phyloP scores from a whole-genome alignment of 2,329 filamentous ascomycete genomes.

The Penicillium sp. region DNA sequence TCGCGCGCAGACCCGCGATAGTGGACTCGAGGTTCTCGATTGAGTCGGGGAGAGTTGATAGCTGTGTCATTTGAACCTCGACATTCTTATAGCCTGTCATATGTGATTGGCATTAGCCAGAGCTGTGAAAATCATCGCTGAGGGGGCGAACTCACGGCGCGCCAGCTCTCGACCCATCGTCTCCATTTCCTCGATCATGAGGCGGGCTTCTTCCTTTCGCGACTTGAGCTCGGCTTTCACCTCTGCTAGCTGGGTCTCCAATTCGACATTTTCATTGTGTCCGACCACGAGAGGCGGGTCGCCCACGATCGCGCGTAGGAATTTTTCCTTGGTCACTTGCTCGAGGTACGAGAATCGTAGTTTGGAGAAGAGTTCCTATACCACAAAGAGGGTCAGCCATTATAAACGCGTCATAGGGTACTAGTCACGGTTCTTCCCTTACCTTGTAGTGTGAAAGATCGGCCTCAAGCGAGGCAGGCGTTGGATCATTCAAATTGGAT shows the following conservation, averaged over 20 bases:
- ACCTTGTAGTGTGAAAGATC: constrained; percentile 87
- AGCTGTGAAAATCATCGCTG: not conserved
- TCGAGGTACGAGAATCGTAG: constrained; percentile 97
- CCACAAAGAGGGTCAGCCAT: constrained; percentile 4
- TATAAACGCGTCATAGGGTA: not conserved
- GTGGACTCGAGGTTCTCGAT: constrained; percentile 59
- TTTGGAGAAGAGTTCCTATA: constrained; percentile 86
- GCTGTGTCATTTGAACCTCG: constrained; percentile 58
- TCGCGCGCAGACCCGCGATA: constrained; percentile 58
- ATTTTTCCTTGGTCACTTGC: constrained; percentile 98
- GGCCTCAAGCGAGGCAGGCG: constrained; percentile 77
- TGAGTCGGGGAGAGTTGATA: constrained; percentile 58
- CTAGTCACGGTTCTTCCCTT: constrained; percentile 6
- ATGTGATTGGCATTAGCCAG: constrained; percentile 2
- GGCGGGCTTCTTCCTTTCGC: constrained; percentile 78
- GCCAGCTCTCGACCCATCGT: constrained; percentile 70
- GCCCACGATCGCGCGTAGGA: constrained; percentile 88
- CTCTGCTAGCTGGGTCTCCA: constrained; percentile 72
- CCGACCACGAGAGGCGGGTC: constrained; percentile 87
- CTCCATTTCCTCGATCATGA: constrained; percentile 76
- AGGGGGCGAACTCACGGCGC: constrained; percentile 49
- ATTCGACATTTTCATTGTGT: constrained; percentile 77
- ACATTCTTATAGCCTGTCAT: constrained; percentile 60
- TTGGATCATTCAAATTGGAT: constrained; percentile 70
- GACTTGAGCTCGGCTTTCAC: constrained; percentile 78